Conservation (phyloP, 2,329 filamentous ascomycete genomes). For the Escovopsis sp. region DNA sequence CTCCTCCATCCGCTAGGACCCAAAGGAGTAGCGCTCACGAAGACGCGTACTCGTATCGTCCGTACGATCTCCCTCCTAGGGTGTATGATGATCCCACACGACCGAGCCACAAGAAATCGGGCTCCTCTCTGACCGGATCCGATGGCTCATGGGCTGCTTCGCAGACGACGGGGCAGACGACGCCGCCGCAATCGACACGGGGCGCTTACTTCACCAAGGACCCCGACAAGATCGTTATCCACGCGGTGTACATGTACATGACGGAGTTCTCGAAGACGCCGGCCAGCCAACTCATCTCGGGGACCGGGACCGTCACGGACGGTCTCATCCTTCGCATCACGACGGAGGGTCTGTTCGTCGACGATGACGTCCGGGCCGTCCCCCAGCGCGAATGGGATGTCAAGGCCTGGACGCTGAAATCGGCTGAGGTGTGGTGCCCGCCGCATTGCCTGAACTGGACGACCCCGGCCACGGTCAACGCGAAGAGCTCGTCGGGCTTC, state of each 20-base stretch:
- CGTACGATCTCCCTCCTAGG: constrained; percentile 56
- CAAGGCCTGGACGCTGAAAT: constrained; percentile 93
- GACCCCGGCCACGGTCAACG: constrained; percentile 24
- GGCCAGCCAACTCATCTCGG: constrained; percentile 75
- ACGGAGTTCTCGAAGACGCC: constrained; percentile 81
- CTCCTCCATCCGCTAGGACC: constrained; percentile 38
- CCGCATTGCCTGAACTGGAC: constrained; percentile 41
- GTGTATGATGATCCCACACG: constrained; percentile 38
- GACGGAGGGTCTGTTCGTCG: constrained; percentile 90
- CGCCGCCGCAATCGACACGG: constrained; percentile 64
- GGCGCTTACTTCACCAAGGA: constrained; percentile 76
- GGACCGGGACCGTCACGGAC: constrained; percentile 75
- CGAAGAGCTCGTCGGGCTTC: constrained; percentile 26
- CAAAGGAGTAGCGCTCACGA: constrained; percentile 44
- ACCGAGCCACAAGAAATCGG: constrained; percentile 19
- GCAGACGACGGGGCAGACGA: constrained; percentile 68
- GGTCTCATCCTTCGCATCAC: constrained; percentile 84
- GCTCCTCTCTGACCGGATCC: constrained; percentile 54
- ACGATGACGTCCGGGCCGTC: constrained; percentile 82
- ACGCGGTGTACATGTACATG: constrained; percentile 84
- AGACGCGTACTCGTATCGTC: constrained; percentile 57
- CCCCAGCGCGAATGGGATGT: constrained; percentile 98
- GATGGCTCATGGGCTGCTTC: constrained; percentile 78
- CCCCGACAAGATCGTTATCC: constrained; percentile 91
- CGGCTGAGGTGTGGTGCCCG: constrained; percentile 76